Conservation (phyloP, 495 filamentous ascomycete genomes). For the Penicillium paxilli region DNA sequence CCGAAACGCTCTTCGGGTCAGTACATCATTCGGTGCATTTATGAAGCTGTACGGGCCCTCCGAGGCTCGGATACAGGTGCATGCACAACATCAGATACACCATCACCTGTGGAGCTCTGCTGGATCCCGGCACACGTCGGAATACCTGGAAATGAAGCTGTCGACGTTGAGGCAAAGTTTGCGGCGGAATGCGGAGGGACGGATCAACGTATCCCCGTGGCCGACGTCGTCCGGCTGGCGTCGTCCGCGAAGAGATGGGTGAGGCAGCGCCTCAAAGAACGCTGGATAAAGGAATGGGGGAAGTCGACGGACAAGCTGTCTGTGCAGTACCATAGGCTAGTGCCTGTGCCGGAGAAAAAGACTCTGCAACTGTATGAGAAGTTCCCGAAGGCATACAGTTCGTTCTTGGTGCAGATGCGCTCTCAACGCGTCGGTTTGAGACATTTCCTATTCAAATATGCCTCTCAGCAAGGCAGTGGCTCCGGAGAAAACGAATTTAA, state of each 20-base stretch:
- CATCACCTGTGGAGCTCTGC: constrained; percentile 1
- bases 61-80: no score
- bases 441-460: background rate
- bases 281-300: background rate
- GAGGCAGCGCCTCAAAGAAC: background rate
- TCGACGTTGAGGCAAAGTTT: constrained; percentile 11
- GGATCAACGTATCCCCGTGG: background rate
- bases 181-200: background rate
- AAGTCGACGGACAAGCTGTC: background rate
- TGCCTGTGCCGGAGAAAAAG: background rate
- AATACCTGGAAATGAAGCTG: constrained; percentile 25
- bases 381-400: background rate
- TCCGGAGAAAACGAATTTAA: background rate
- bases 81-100: background rate
- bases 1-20: constrained; percentile 8
- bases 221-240: background rate
- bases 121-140: constrained; percentile 28
- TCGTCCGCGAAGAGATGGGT: background rate
- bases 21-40: constrained; percentile 2
- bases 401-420: background rate
- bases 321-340: background rate
- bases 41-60: constrained; percentile 1
- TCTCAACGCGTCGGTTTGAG: background rate
- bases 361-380: background rate
- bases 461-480: background rate